Conservation (phyloP, 2,329 filamentous ascomycete genomes). For the Exophiala sideris region DNA sequence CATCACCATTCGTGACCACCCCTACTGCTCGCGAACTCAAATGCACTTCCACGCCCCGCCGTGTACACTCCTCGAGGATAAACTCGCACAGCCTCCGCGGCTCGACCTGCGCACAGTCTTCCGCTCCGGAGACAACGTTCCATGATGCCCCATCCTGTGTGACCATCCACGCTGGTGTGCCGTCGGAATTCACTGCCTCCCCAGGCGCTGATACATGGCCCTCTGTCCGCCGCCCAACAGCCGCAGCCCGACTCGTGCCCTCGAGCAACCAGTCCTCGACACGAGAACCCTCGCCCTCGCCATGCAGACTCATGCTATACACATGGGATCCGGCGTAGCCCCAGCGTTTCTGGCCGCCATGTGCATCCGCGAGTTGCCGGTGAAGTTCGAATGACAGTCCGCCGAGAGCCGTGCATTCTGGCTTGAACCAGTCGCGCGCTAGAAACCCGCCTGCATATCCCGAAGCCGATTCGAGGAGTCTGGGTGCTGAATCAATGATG, state of each 20-base stretch:
- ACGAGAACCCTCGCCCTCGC: constrained; percentile 37
- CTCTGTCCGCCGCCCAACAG: constrained; percentile 36
- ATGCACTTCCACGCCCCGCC: constrained; percentile 62
- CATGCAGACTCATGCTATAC: constrained; percentile 49
- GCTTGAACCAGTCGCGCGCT: constrained; percentile 67
- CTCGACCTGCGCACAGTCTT: constrained; percentile 61
- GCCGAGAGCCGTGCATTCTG: constrained; percentile 56
- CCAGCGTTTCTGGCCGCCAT: constrained; percentile 58
- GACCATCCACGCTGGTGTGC: too few relatives aligned
- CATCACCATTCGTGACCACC: constrained; percentile 50
- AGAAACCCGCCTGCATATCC: constrained; percentile 72
- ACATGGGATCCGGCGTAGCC: constrained; percentile 59
- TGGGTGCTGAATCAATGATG: constrained; percentile 54
- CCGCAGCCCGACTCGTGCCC: constrained; percentile 60
- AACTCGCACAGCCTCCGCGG: constrained; percentile 64
- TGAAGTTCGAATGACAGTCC: constrained; percentile 68
- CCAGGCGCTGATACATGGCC: constrained; percentile 29
- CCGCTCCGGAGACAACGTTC: too few relatives aligned
- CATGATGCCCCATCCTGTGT: too few relatives aligned
- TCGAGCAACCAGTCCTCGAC: constrained; percentile 64
- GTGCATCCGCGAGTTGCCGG: constrained; percentile 56
- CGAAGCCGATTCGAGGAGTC: constrained; percentile 69
- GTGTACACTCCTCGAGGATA: constrained; percentile 55
- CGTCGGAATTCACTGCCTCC: too few relatives aligned
- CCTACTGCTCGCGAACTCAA: constrained; percentile 58